Evolutionary conservation across 208 protist species (phyloP), one percentile per base, ranked within the genome.

Genomic region (Borovskyia barvae): DNA sequence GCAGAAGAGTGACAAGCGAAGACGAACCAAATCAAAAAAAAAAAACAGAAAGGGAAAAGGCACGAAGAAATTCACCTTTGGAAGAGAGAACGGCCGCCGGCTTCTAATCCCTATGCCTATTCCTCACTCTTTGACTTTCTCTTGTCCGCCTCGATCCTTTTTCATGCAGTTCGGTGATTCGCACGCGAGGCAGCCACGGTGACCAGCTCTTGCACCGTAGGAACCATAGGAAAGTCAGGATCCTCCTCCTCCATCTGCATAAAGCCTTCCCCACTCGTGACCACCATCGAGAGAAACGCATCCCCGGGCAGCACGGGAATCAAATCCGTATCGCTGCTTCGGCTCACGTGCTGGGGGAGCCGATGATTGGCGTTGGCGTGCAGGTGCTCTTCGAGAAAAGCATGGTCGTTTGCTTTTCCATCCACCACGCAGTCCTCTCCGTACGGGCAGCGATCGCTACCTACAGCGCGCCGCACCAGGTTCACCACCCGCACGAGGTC

Each of bases 401-500:
- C 57, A 2, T 76, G 61, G 40, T 47, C 46, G 42, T 80, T 71
- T 32, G 47, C 28, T 26, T 45, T 29, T n/a, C 66, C 43, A 39
- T 64, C 50, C 20, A 59, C 46, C 15, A 14, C 19, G 35, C 69
- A 82, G 53, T 41, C 36, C 37, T 53, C 57, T 12, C 50, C 51
- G 36, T 51, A 55, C 20, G 66, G 66, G 52, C 66, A 72, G n/a
- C 66, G 53, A 17, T 63, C 54, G 7, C 53, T 36, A 24, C 45
- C 59, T 8, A 90, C 73, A 36, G 72, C 69, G 1, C 75, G 64
- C 2, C 87, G 82, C 26, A 88, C 72, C 24, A 52, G 62, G 42
- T 94, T 94, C n/a, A 90, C 76, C 15, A 88, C 30, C 8, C 87
- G 81, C 37, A 94, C 90, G 11, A 87, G 33, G 47, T 94, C 87